Evolutionary conservation across 2,329 filamentous ascomycete genomes (phyloP).

Genomic region (Neofusicoccum sp.): DNA sequence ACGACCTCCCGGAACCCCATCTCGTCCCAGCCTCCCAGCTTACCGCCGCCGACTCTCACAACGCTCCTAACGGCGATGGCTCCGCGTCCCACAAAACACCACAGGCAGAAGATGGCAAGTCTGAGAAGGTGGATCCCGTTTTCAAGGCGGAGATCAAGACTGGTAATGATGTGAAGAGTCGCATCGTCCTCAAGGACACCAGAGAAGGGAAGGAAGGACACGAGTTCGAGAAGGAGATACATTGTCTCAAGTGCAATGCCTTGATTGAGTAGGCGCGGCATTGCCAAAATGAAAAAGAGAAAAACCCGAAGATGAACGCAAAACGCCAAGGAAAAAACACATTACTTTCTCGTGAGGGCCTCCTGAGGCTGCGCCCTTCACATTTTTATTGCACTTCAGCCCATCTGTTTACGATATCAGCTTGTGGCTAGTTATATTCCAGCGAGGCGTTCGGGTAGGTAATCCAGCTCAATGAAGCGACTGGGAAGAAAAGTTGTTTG

Average conservation of each 20-base stretch:
- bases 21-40: not conserved
- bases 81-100: not conserved
- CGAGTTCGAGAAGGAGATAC: not conserved
- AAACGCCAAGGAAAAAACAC: no score
- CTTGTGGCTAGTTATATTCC: not conserved
- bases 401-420: not conserved
- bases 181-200: not conserved
- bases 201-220: not conserved
- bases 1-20: not conserved
- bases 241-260: not conserved
- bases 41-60: not conserved
- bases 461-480: not conserved
- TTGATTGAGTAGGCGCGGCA: not conserved
- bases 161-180: not conserved
- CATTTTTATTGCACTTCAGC: not conserved
- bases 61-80: not conserved
- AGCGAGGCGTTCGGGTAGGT: slow-evolving; percentile 10
- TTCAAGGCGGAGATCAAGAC: not conserved
- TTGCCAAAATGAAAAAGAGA: not conserved
- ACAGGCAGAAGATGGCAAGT: not conserved
- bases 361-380: not conserved
- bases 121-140: not conserved
- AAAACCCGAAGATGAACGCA: no score
- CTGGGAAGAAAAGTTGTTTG: not conserved
- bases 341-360: not conserved